A percentile compares a stretch with the other conserved stretches of the same genome.
These are phyloP conservation scores for Zymoseptoria brevis DNA, from an alignment of 2,329 filamentous ascomycete species.

Conservation along the genomic window DNA sequence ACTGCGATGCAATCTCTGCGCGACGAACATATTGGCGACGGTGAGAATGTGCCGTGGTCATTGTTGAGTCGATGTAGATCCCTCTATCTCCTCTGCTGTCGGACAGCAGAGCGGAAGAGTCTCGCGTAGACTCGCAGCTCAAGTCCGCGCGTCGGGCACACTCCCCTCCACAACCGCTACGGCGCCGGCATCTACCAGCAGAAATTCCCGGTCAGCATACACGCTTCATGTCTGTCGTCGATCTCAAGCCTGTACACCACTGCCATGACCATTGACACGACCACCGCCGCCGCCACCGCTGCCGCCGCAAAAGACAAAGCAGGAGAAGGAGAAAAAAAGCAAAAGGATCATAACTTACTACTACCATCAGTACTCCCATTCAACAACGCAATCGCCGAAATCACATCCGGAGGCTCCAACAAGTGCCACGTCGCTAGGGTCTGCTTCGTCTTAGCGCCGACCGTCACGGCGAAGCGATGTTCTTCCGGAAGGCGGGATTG, in stretches of 20 bases:
- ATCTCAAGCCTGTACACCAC: not conserved
- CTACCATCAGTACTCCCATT: constrained; percentile 27
- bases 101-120: not conserved
- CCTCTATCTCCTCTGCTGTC: not conserved
- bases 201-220: not conserved
- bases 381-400: constrained; percentile 38
- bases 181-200: constrained; percentile 17
- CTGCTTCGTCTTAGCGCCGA: constrained; percentile 85
- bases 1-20: too few species aligned
- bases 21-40: too few species aligned
- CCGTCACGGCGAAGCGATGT: constrained; percentile 81
- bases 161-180: constrained; percentile 24
- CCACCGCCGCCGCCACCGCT: too few species aligned
- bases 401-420: constrained; percentile 79
- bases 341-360: constrained; percentile 1
- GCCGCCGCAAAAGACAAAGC: not conserved
- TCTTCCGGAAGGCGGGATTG: constrained; percentile 49
- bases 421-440: constrained; percentile 87
- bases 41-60: too few species aligned
- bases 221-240: not conserved
- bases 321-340: not conserved
- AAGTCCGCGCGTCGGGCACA: constrained; percentile 16
- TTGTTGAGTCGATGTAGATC: not conserved
- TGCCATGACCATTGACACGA: too few species aligned
- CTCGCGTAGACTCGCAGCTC: not conserved